A percentile compares a stretch with the other conserved stretches of the same genome.
Conservation (phyloP, 371 early-diverging fungal genomes). For the Circinella minor region DNA sequence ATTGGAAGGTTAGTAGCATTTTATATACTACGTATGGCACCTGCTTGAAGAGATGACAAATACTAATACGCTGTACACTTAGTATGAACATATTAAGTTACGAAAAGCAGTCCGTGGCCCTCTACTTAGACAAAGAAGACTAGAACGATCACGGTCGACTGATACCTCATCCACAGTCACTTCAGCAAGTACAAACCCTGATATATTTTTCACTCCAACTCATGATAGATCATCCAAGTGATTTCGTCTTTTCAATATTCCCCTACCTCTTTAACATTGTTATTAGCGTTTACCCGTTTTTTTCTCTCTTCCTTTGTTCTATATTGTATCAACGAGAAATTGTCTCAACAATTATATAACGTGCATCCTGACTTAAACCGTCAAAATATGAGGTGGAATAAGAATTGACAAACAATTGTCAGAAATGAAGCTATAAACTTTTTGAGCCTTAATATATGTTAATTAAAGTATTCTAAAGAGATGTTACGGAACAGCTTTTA, state of each 20-base stretch:
- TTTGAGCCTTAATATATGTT: too few relatives aligned
- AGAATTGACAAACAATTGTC: too few relatives aligned
- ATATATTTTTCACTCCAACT: slow-evolving; percentile 2
- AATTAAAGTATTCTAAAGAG: too few relatives aligned
- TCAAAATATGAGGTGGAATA: too few relatives aligned
- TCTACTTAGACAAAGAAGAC: slow-evolving; percentile 4
- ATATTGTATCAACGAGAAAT: slow-evolving; percentile 2
- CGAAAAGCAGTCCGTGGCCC: slow-evolving; percentile 2
- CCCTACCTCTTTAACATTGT: slow-evolving; percentile 1
- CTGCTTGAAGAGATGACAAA: slow-evolving; percentile 1
- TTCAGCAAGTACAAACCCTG: slow-evolving; percentile 4
- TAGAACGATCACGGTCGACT: neutral
- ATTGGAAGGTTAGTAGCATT: slow-evolving; percentile 1
- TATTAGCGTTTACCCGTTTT: slow-evolving; percentile 1
- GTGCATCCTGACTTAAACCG: too few relatives aligned
- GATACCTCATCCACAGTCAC: neutral
- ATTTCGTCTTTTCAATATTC: slow-evolving; percentile 1
- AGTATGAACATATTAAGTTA: neutral
- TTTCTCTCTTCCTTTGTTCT: neutral
- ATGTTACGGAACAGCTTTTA: too few relatives aligned
- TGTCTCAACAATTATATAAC: neutral
- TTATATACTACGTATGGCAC: neutral
- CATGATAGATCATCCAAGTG: neutral
- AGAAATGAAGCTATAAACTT: too few relatives aligned
- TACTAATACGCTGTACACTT: neutral